Evolutionary conservation across 2,329 filamentous ascomycete species (phyloP).

Genomic region (Stylonectria norvegica): DNA sequence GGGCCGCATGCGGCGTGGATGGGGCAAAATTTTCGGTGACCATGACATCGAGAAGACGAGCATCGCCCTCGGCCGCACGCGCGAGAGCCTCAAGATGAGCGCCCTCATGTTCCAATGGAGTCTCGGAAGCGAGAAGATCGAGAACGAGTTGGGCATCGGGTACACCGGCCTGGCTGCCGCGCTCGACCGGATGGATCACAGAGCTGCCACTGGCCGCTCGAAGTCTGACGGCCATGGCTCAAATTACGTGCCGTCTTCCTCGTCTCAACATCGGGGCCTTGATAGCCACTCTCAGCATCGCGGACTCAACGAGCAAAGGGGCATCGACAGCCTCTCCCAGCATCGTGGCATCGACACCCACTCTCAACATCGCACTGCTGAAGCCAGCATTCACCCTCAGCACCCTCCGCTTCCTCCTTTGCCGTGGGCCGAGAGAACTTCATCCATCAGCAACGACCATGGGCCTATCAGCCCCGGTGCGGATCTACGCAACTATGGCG

Average conservation of each 20-base stretch:
- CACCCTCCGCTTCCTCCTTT: constrained; percentile 26
- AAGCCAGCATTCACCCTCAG: constrained; percentile 7
- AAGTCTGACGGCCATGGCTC: constrained; percentile 15
- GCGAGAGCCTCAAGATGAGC: constrained; percentile 61
- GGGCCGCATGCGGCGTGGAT: constrained; percentile 57
- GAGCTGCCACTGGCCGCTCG: constrained; percentile 18
- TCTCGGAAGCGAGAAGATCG: constrained; percentile 55
- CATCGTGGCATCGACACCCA: too few relatives aligned
- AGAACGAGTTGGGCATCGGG: constrained; percentile 61
- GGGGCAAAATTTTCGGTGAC: constrained; percentile 61
- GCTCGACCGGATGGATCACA: constrained; percentile 44
- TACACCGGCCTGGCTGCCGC: constrained; percentile 65
- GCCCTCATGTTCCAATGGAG: constrained; percentile 64
- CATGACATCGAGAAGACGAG: constrained; percentile 60
- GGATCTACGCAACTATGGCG: constrained; percentile 16
- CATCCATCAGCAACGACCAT: constrained; percentile 15
- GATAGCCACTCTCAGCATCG: neutral
- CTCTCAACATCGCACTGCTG: too few relatives aligned
- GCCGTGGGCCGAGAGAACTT: constrained; percentile 22
- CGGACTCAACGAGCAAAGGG: neutral
- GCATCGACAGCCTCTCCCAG: too few relatives aligned
- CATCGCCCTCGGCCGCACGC: constrained; percentile 52
- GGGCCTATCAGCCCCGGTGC: constrained; percentile 3
- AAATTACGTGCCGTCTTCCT: constrained; percentile 23
- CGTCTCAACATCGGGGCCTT: constrained; percentile 16